Conservation (phyloP, 73 alveolate species). For the Tetrahymena borealis region DNA sequence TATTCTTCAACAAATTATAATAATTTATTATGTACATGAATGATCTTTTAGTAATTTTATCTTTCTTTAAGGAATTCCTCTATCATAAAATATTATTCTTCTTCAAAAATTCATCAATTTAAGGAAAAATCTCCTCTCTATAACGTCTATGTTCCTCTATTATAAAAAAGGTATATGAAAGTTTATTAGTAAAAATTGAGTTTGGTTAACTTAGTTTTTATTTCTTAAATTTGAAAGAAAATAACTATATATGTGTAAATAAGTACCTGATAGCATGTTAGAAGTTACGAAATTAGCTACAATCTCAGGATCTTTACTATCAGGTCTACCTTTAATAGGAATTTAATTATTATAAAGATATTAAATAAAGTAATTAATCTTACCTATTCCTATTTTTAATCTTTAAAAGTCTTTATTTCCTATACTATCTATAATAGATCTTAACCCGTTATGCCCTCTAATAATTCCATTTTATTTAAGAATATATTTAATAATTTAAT, state of each 20-base stretch:
- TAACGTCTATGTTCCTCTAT: background rate
- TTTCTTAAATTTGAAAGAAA: too few relatives aligned
- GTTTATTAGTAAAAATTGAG: too few relatives aligned
- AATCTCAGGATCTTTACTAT: conserved; percentile 29
- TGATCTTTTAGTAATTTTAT: too few relatives aligned
- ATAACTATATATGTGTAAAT: too few relatives aligned
- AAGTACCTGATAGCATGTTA: background rate
- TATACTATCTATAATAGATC: conserved; percentile 13
- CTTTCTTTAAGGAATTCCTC: too few relatives aligned
- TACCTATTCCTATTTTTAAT: conserved; percentile 27
- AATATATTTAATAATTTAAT: background rate
- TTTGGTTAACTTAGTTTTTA: too few relatives aligned
- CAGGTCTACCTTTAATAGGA: conserved; percentile 18
- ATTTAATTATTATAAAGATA: background rate
- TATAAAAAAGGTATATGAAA: background rate
- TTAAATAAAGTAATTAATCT: background rate
- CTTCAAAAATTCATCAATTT: background rate
- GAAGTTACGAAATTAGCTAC: conserved; percentile 23
- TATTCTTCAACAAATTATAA: too few relatives aligned
- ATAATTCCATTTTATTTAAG: background rate
- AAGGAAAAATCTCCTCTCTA: background rate
- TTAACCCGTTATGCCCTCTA: conserved; percentile 36
- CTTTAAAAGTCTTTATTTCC: conserved; percentile 9
- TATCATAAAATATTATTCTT: background rate
- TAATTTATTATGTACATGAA: too few relatives aligned